Percentiles rank a stretch among this genome's conserved stretches.
phyloP scores from a whole-genome alignment of 2,329 filamentous ascomycete genomes.

The Pyricularia pennisetigena region DNA sequence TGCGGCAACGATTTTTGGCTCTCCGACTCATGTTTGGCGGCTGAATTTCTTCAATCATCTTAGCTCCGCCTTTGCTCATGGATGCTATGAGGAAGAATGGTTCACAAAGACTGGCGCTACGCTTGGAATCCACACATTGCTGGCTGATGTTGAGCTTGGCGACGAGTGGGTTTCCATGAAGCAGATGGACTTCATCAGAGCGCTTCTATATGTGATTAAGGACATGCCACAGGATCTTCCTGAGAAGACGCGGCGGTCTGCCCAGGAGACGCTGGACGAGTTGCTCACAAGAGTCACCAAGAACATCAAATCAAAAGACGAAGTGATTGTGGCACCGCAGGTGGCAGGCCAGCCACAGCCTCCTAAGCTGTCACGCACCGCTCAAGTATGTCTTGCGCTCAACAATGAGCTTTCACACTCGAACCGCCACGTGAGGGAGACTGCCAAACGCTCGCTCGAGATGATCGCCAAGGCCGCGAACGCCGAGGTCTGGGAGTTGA shows the following conservation, averaged over 20 bases:
- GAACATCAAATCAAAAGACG: conserved; percentile 62
- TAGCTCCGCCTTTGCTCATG: conserved; percentile 78
- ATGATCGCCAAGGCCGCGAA: conserved; percentile 71
- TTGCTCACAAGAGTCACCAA: conserved; percentile 72
- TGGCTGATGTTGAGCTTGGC: conserved; percentile 75
- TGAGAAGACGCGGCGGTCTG: conserved; percentile 74
- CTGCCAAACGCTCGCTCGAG: conserved; percentile 70
- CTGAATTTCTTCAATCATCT: conserved; percentile 81
- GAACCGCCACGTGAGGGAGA: conserved; percentile 88
- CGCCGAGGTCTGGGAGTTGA: conserved; percentile 76
- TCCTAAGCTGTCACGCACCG: conserved; percentile 47
- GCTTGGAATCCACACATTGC: conserved; percentile 78
- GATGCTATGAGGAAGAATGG: conserved; percentile 97
- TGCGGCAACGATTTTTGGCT: conserved; percentile 70
- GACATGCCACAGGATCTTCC: conserved; percentile 94
- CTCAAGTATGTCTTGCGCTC: conserved; percentile 73
- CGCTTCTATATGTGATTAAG: conserved; percentile 96
- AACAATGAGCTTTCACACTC: conserved; percentile 87
- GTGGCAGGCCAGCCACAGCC: conserved; percentile 31
- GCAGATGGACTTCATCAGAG: conserved; percentile 79
- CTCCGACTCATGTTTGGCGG: conserved; percentile 57
- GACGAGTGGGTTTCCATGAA: conserved; percentile 74
- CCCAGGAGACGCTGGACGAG: conserved; percentile 73
- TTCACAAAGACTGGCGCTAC: conserved; percentile 94
- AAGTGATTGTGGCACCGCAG: conserved; percentile 38